Evolutionary conservation across 2,329 filamentous ascomycete genomes (phyloP).

Genomic region (Clarireedia paspali): DNA sequence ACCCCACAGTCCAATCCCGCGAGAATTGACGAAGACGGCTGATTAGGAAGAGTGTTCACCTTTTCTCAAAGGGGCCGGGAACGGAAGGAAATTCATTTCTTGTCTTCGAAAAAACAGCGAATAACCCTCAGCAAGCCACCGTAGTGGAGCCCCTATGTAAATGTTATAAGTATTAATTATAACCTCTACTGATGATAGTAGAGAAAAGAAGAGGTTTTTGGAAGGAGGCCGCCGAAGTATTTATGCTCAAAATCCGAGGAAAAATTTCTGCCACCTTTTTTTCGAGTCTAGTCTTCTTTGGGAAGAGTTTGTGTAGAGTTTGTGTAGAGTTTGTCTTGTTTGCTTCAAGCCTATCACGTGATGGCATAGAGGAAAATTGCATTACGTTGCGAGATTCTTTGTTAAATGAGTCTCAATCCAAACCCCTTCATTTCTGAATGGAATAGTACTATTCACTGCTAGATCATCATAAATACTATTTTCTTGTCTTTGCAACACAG

Average conservation of each 20-base stretch:
- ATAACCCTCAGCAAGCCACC: conserved; percentile 36
- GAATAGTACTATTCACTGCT: too few relatives aligned
- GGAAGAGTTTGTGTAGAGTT: too few relatives aligned
- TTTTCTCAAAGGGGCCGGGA: conserved; percentile 35
- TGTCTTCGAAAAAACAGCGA: conserved; percentile 17
- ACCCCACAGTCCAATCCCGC: conserved; percentile 37
- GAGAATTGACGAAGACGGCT: conserved; percentile 30
- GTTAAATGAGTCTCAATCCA: too few relatives aligned
- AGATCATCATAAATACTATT: too few relatives aligned
- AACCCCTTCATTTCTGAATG: too few relatives aligned
- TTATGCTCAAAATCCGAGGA: conserved; percentile 5
- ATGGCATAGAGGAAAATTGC: too few relatives aligned
- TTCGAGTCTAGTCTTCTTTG: conserved; percentile 2
- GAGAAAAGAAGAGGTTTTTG: conserved; percentile 14
- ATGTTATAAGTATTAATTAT: conserved; percentile 32
- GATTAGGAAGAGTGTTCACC: conserved; percentile 36
- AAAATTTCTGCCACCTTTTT: conserved; percentile 5
- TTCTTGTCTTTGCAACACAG: too few relatives aligned
- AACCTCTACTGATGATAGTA: conserved; percentile 32
- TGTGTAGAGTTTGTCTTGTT: background rate
- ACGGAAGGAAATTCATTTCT: conserved; percentile 34
- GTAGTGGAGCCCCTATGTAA: conserved; percentile 32
- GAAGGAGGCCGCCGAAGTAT: conserved; percentile 6
- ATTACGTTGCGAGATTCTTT: too few relatives aligned
- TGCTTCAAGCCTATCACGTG: background rate